phyloP scores from a whole-genome alignment of 805 yeast species.

The Monosporozyma unispora region DNA sequence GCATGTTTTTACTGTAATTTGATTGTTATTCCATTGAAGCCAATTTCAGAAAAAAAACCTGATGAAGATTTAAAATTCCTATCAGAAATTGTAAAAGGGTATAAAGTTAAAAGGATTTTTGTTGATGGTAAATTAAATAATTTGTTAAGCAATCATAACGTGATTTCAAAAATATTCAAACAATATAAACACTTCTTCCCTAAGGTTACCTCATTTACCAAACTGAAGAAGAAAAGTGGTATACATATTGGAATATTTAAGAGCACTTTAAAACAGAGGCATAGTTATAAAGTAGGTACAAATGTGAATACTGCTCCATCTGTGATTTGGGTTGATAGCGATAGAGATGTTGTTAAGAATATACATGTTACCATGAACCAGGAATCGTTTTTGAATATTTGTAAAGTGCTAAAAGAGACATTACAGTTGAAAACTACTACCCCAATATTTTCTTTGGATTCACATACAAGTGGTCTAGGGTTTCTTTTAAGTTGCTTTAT shows the following conservation, averaged over 20 bases:
- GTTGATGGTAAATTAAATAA: constrained; percentile 42
- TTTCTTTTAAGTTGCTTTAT: constrained; percentile 75
- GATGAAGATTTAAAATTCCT: constrained; percentile 69
- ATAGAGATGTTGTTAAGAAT: constrained; percentile 17
- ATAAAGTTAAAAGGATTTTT: constrained; percentile 60
- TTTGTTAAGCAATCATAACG: constrained; percentile 19
- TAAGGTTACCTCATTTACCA: constrained; percentile 26
- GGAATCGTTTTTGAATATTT: constrained; percentile 58
- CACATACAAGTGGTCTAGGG: constrained; percentile 79
- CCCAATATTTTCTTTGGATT: constrained; percentile 77
- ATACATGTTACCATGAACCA: constrained; percentile 40
- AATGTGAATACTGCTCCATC: constrained; percentile 29
- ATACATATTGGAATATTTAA: constrained; percentile 15
- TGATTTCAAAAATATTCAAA: constrained; percentile 19
- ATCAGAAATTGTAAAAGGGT: constrained; percentile 57
- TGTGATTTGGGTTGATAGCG: constrained; percentile 26
- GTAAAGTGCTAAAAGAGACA: constrained; percentile 86
- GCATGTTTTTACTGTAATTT: constrained; percentile 79
- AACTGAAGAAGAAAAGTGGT: constrained; percentile 22
- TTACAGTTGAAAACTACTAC: constrained; percentile 67
- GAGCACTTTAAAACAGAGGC: constrained; percentile 13
- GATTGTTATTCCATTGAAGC: constrained; percentile 58
- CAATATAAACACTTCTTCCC: constrained; percentile 19
- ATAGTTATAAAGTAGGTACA: constrained; percentile 13
- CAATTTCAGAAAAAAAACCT: constrained; percentile 55